Evolutionary conservation across 768 basidiomycete genomes (phyloP), one percentile per base, ranked within the genome.

Genomic region (Boletus rufocinnamomeus): DNA sequence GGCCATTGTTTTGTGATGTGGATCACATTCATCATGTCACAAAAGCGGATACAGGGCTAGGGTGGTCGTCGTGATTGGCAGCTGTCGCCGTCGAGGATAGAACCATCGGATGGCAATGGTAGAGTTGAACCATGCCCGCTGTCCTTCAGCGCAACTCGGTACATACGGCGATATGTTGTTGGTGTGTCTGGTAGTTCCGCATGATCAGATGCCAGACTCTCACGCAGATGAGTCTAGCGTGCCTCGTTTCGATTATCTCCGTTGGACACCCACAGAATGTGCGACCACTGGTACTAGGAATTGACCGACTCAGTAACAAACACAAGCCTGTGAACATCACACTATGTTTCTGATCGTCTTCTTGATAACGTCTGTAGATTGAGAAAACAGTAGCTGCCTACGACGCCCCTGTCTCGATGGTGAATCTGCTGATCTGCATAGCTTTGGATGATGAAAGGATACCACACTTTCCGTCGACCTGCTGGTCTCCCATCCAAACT

Each of bases 361-460:
- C 17, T 49, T 60, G 54, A 64, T 59, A 43, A 16, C 32, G 21
- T 38, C n/a, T 43, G 25, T 44, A 96, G 95, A 82, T 92, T 28
- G 89, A 95, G 76, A 98, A 98, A 79, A 83, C 84, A 37, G 76
- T 98, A 1, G 82, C 83, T 48, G 93, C 89, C 2, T 98, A 95
- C 61, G 89, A 98, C 62, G 9, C 27, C 21, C 28, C 3, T n/a
- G 3, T 38, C 44, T 32, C 1, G 10, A 34, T 3, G 37, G 6
- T 8, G 28, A 49, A 37, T 46, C 23, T 14, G 14, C 50, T 63
- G 23, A 59, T 48, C 45, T 55, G 35, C 32, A 28, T 25, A 30
- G 56, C 25, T 40, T 34, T 40, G 58, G 8, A 37, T 32, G 34
- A 52, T 40, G 8, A 51, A 59, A 95, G 87, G 96, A 98, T 70